phyloP scores from a whole-genome alignment of 371 early-diverging fungal species.

The Saksenaea vasiformis region DNA sequence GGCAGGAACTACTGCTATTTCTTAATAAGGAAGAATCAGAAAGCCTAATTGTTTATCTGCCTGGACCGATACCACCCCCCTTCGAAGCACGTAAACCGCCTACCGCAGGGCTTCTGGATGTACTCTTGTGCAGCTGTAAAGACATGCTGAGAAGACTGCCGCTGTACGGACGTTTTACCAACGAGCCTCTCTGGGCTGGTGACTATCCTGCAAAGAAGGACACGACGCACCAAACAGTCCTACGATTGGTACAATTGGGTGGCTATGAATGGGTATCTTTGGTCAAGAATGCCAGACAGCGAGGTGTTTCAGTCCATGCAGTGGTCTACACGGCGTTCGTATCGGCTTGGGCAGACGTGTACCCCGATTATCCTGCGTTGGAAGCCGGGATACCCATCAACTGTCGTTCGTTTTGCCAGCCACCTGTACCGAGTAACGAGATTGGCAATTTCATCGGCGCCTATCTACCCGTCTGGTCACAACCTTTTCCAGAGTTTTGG shows the following conservation, averaged over 20 bases:
- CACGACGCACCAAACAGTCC: constrained; percentile 23
- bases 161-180: constrained; percentile 5
- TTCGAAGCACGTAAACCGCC: constrained; percentile 26
- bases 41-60: not conserved
- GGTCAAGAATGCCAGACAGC: constrained; percentile 16
- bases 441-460: constrained; percentile 46
- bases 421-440: constrained; percentile 24
- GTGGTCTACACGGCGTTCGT: constrained; percentile 23
- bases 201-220: constrained; percentile 28
- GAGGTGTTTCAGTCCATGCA: constrained; percentile 35
- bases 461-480: constrained; percentile 22
- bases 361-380: constrained; percentile 8
- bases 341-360: constrained; percentile 30
- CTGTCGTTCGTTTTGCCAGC: constrained; percentile 38
- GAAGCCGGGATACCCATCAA: constrained; percentile 35
- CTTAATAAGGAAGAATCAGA: constrained; percentile 11
- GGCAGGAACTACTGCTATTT: constrained; percentile 22
- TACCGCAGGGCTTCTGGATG: constrained; percentile 17
- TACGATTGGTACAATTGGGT: constrained; percentile 17
- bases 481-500: constrained; percentile 25
- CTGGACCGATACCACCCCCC: constrained; percentile 12
- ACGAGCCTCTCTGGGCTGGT: constrained; percentile 28
- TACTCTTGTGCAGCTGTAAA: constrained; percentile 10
- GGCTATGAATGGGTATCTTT: constrained; percentile 14
- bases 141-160: constrained; percentile 16